Base-by-base conservation (phyloP, 768 basidiomycete species). In the Scleroderma bovista region DNA sequence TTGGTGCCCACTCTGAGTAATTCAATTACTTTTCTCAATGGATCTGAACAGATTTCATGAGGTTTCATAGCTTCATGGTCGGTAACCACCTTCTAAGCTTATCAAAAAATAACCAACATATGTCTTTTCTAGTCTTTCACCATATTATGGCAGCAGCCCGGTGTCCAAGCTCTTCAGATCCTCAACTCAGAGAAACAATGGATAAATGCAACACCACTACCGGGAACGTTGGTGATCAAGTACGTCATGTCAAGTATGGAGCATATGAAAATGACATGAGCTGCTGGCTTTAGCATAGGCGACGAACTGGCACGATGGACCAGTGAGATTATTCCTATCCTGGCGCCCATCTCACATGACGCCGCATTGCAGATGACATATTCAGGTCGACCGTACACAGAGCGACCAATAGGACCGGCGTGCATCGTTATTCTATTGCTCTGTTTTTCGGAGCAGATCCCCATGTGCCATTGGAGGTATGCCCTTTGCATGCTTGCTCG, bases 301-400 rank as follows among this genome's bases (percentile, higher is more conserved):
- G 93, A 94, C 59, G 88, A 93, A 64, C 79, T 97, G 51, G 83
- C 90, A 10, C 73, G 90, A 19, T 90, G 91, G 88, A 92, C 93
- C 12, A 95, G 90, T 93, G 52, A 32, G 79, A 29, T 29, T 29
- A 29, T 29, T 29, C 5, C 26, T 5, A 4, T 29, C 26, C 26
- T 29, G n/a, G n/a, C 26, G 9, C 9, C 26, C 9, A 9, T 29
- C 26, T 29, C 26, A 29, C 26, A 5, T 29, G 9, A 4, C 4
- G 5, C 26, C 26, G 9, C 9, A 29, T 29, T 29, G 26, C 29
- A 94, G 89, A 94, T 58, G 90, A 88, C 57, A 73, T 92, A 37
- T 95, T 93, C 78, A 90, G 88, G 58, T 93, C 89, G 0, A 94
- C 93, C 0, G 75, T 87, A 1, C 94, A 97, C 65, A 81, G 93